These are phyloP conservation scores for Hysterangium stoloniferum DNA, from an alignment of 768 basidiomycete genomes.

Conservation along the genomic window DNA sequence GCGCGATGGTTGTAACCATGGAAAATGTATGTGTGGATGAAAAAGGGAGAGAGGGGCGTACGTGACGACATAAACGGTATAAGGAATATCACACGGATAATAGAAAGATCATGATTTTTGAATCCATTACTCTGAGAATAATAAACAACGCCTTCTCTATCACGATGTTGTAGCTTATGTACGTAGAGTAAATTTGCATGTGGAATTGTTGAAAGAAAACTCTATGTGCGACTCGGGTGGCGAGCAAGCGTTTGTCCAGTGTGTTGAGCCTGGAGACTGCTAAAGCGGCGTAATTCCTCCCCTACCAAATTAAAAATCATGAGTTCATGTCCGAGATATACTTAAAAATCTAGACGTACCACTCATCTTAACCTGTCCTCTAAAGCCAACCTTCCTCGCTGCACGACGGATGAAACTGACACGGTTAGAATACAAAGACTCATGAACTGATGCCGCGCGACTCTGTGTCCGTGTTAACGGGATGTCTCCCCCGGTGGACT, in stretches of 20 bases:
- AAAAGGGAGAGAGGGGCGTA: too few relatives aligned
- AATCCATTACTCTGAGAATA: too few relatives aligned
- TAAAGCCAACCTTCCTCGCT: conserved; percentile 82
- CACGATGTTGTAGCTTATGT: too few relatives aligned
- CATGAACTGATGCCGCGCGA: conserved; percentile 83
- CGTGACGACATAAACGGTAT: too few relatives aligned
- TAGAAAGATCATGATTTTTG: too few relatives aligned
- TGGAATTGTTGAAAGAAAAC: neutral
- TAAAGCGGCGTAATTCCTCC: conserved; percentile 81
- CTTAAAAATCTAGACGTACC: conserved; percentile 25
- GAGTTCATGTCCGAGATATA: neutral
- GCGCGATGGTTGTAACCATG: too few relatives aligned
- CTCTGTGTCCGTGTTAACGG: conserved; percentile 84
- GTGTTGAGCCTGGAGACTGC: conserved; percentile 74
- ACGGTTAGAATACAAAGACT: conserved; percentile 92
- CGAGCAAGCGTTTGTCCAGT: conserved; percentile 73
- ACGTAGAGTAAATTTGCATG: neutral
- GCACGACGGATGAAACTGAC: conserved; percentile 88
- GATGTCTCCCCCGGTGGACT: conserved; percentile 43
- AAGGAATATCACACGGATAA: too few relatives aligned
- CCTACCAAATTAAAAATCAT: conserved; percentile 15
- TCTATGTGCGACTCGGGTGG: conserved; percentile 55
- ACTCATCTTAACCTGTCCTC: conserved; percentile 70
- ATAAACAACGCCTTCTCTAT: too few relatives aligned
- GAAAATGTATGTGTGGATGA: too few relatives aligned